phyloP scores from a whole-genome alignment of 2,329 filamentous ascomycete genomes.

The Orbilia quercus region DNA sequence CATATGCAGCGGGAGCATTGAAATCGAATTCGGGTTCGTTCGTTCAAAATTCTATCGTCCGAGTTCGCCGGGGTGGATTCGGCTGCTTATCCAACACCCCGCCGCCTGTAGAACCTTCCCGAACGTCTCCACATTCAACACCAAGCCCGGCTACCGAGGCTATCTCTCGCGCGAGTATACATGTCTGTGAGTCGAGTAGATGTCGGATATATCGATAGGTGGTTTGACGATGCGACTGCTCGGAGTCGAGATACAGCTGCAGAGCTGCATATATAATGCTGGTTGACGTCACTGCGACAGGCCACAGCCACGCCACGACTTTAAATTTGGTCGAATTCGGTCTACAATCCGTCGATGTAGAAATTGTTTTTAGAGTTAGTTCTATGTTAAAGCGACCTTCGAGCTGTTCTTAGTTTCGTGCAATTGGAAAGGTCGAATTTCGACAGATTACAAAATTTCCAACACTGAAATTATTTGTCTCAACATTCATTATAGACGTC shows the following conservation, averaged over 20 bases:
- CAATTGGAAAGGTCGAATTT: background rate
- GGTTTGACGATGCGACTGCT: background rate
- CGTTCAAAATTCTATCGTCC: conserved; percentile 40
- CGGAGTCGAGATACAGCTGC: background rate
- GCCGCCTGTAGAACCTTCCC: conserved; percentile 48
- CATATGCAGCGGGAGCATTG: conserved; percentile 24
- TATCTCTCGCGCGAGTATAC: background rate
- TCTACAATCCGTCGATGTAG: too few relatives aligned
- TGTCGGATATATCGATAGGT: background rate
- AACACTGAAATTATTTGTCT: background rate
- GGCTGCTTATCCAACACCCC: conserved; percentile 53
- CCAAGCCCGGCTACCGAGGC: background rate
- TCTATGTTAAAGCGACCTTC: too few relatives aligned
- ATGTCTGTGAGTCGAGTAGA: too few relatives aligned
- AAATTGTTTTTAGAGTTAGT: too few relatives aligned
- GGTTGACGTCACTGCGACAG: background rate
- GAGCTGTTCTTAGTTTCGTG: background rate
- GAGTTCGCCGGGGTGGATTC: conserved; percentile 34
- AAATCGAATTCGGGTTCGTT: conserved; percentile 3
- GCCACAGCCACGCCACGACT: too few relatives aligned
- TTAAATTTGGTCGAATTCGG: too few relatives aligned
- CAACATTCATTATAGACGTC: too few relatives aligned
- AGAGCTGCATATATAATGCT: background rate
- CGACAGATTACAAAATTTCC: background rate
- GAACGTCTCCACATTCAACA: conserved; percentile 9